These are phyloP conservation scores for Aspergillus nanangensis DNA, from an alignment of 495 filamentous ascomycete species.

Conservation along the genomic window DNA sequence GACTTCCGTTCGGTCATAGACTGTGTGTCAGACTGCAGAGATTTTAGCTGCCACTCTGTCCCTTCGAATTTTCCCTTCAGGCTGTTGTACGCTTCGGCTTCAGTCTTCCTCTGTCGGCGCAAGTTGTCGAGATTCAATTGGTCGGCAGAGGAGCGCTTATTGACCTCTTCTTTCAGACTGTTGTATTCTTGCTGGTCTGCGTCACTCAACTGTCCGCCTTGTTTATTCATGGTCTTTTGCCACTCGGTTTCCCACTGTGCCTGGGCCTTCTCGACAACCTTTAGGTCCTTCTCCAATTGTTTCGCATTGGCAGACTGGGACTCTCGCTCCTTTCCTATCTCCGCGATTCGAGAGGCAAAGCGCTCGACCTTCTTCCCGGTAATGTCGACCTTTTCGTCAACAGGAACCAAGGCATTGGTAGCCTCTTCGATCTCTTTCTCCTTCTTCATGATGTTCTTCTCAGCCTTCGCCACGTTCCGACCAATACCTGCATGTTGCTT, in stretches of 20 bases:
- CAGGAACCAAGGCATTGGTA: slow-evolving; percentile 78
- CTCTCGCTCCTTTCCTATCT: slow-evolving; percentile 72
- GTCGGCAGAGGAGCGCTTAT: slow-evolving; percentile 74
- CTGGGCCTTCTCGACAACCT: slow-evolving; percentile 84
- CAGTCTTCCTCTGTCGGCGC: slow-evolving; percentile 78
- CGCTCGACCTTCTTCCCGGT: slow-evolving; percentile 65
- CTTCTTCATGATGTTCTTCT: slow-evolving; percentile 76
- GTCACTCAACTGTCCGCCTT: slow-evolving; percentile 81
- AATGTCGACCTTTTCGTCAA: slow-evolving; percentile 89
- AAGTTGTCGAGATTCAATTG: slow-evolving; percentile 82
- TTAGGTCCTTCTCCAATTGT: slow-evolving; percentile 72
- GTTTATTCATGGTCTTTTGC: slow-evolving; percentile 73
- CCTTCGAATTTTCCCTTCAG: slow-evolving; percentile 80
- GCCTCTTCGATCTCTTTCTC: slow-evolving; percentile 86
- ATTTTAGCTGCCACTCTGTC: slow-evolving; percentile 66
- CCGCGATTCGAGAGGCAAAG: slow-evolving; percentile 59
- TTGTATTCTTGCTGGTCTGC: slow-evolving; percentile 88
- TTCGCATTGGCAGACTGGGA: slow-evolving; percentile 59
- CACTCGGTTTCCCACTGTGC: slow-evolving; percentile 85
- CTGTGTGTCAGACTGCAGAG: slow-evolving; percentile 66
- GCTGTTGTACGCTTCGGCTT: slow-evolving; percentile 82
- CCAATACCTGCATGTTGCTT: slow-evolving; percentile 74
- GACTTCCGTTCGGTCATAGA: slow-evolving; percentile 64
- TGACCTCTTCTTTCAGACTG: slow-evolving; percentile 78
- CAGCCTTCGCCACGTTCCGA: slow-evolving; percentile 75